Evolutionary conservation across 2,329 filamentous ascomycete genomes (phyloP), one percentile per base, ranked within the genome.

Genomic region (Aspergillus glaucus): DNA sequence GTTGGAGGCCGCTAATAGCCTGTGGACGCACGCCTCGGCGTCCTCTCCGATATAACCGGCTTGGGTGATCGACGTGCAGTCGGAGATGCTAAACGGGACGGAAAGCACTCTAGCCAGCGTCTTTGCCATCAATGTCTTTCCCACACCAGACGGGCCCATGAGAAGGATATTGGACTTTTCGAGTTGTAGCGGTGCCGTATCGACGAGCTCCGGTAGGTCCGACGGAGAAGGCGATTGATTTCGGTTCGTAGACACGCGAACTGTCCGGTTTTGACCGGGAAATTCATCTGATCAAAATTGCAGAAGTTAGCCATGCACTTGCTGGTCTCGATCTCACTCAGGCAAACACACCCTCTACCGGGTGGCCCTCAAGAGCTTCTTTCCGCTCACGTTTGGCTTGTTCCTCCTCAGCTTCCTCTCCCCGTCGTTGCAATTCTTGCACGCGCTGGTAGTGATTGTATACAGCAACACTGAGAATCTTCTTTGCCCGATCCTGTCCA

Each of bases 11-110:
- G 94, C 87, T 8, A 98, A 77, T 22, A 98, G 77, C 41, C 93
- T 80, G 62, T 96, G 89, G 37, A 98, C 89, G 60, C 92, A 96
- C 0, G 88, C 85, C 65, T 98, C 93, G n/a, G 92, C 92, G 64
- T 98, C 93, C 64, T 97, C 92, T 26, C 93, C 93, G 57, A 98
- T 96, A 61, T 98, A 98, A 22, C 93, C 92, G 4, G 92, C 92
- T 71, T 96, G 92, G 0, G 92, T 97, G 55, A 97, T 90, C 5
- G 91, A 88, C 45, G 93, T 96, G 68, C 92, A 97, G 69, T 97
- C 92, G 52, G 88, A 92, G 69, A 95, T 95, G 53, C 88, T 90
- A 63, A 96, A 95, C 0, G 93, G 93, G 0, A 97, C 90, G 52
- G 93, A 92, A n/a, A 98, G 80, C 46, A 93, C 86, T 62, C 90